Base-by-base conservation (phyloP, 192 early-diverging fungal species). In the Coemansia sp. region DNA sequence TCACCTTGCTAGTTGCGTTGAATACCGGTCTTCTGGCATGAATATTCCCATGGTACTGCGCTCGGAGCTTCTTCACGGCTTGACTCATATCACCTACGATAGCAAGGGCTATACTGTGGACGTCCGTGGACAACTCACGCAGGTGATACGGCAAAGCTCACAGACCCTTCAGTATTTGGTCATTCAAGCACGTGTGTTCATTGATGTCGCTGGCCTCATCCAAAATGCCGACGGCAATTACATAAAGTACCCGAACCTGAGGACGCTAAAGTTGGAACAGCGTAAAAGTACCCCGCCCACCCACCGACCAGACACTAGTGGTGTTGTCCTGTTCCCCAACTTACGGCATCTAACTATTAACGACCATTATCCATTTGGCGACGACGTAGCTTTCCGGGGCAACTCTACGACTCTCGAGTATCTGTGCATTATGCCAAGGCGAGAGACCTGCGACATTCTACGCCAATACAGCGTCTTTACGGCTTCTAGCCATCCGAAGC, bases 331-430 rank as follows among this genome's bases (percentile, higher is more conserved):
- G 40, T 65, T 65, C 58, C 64, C 64, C 15, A 55, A n/a, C 12
- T 56, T 67, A 8, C 55, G 30, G n/a, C 18, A n/a, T 6, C 37
- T 67, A 4, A 30, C 40, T 1, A 45, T 41, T 4, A 24, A 8
- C 20, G 29, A 34, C 7, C 20, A 18, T 6, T 67, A 67, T 20
- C 55, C 65, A 20, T 67, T 67, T 59, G 56, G 41, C 65, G 65
- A 67, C 29, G 65, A 67, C 52, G 20, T 40, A 3, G 13, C 59
- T 35, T 67, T 67, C 15, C 29, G 65, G 12, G 65, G 29, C 13
- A 67, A 59, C 29, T 6, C 24, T 11, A 24, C 27, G 22, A 34
- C 56, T 16, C 29, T 67, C 7, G 65, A 67, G 43, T 34, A 47
- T 20, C 32, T 67, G 18, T 32, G 35, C n/a, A 20, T 65, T 18